Percentiles rank a stretch among this genome's conserved stretches.
These are phyloP conservation scores for Conticribra guillardii DNA, from an alignment of 108 stramenopile genomes.

Conservation along the genomic window DNA sequence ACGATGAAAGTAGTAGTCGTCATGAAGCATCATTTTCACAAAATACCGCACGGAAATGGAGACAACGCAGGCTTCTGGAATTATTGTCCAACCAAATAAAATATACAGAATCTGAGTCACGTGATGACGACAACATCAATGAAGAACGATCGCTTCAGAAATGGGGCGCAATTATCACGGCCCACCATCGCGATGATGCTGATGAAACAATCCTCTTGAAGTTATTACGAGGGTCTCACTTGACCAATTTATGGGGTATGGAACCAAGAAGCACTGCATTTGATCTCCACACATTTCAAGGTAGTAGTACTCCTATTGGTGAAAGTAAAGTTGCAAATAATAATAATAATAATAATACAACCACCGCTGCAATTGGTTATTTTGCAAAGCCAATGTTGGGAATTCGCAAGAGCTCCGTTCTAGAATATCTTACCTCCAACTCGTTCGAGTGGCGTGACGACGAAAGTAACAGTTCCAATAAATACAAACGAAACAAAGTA, in stretches of 20 bases:
- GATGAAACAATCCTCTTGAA: conserved; percentile 85
- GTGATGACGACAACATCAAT: conserved; percentile 12
- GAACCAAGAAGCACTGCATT: conserved; percentile 44
- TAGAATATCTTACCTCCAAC: conserved; percentile 51
- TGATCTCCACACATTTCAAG: conserved; percentile 15
- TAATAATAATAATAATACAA: not conserved
- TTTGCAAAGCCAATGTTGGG: conserved; percentile 77
- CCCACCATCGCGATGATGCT: conserved; percentile 87
- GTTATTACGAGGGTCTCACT: conserved; percentile 79
- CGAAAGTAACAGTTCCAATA: conserved; percentile 64
- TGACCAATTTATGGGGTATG: conserved; percentile 79
- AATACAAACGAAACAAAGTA: conserved; percentile 86
- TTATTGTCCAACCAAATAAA: conserved; percentile 38
- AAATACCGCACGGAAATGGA: conserved; percentile 82
- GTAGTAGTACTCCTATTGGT: too few species aligned
- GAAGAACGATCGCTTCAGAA: not conserved
- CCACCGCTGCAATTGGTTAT: conserved; percentile 25
- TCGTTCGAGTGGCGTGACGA: conserved; percentile 80
- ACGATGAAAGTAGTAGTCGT: not conserved
- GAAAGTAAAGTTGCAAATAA: too few species aligned
- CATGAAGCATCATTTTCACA: conserved; percentile 64
- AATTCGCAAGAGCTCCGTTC: conserved; percentile 62
- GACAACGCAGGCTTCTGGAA: conserved; percentile 49
- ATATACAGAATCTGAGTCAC: not conserved
- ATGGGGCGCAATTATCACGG: conserved; percentile 78